Conservation (phyloP, 352 stramenopile genomes). For the Globisporangium alternatum region DNA sequence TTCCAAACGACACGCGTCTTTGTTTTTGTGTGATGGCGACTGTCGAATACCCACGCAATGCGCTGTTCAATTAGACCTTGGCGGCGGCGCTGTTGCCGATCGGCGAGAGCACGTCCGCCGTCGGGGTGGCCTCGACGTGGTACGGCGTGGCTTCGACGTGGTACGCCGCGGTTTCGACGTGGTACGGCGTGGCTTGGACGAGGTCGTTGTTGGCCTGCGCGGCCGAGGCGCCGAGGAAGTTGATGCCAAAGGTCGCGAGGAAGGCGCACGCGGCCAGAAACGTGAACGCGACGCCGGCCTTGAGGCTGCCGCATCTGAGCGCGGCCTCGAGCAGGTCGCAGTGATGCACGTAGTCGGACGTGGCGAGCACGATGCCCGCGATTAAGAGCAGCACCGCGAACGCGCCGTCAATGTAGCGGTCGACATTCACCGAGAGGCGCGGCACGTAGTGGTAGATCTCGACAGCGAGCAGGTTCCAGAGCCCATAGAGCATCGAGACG, state of each 20-base stretch:
- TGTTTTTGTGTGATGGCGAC: not conserved
- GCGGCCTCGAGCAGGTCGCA: constrained; percentile 29
- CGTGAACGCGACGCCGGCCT: constrained; percentile 43
- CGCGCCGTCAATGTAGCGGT: constrained; percentile 33
- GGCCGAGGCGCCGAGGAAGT: constrained; percentile 24
- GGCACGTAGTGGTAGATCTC: constrained; percentile 39
- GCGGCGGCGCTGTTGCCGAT: constrained; percentile 24
- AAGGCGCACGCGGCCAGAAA: constrained; percentile 43
- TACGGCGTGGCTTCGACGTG: constrained; percentile 7
- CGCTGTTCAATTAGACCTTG: constrained; percentile 20
- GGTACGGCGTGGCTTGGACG: no score
- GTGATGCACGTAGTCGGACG: constrained; percentile 40
- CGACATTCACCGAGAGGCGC: constrained; percentile 23
- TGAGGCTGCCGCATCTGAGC: constrained; percentile 52
- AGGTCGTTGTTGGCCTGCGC: not conserved
- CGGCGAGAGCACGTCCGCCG: constrained; percentile 31
- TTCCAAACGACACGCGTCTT: no score
- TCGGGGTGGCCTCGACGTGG: constrained; percentile 20
- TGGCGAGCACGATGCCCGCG: constrained; percentile 46
- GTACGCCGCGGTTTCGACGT: no score
- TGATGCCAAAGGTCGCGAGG: constrained; percentile 32
- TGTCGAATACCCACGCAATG: no score
- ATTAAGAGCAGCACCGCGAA: constrained; percentile 48
- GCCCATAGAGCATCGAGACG: constrained; percentile 54
- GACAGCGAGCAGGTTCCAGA: constrained; percentile 45